Evolutionary conservation across 306 rosid genomes (phyloP), one percentile per base, ranked within the genome.

Genomic region (Glycine tomentella): DNA sequence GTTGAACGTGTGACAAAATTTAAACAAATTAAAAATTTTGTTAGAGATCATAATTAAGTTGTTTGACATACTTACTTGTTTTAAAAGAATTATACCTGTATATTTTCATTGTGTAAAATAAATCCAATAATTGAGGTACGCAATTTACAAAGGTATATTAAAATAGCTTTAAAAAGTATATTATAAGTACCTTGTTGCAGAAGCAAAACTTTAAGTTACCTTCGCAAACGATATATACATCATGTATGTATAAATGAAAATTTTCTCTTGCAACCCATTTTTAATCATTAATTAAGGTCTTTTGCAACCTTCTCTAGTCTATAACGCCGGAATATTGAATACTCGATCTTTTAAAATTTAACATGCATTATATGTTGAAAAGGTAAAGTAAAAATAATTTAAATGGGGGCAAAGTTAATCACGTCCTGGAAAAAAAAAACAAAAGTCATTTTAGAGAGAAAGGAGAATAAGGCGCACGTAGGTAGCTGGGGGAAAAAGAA

Each of bases 381-480:
- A 14, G 4, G 9, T 69, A 57, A 6, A 79, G 9, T 12, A 31
- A 64, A 64, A 7, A 62, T 59, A 33, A 9, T 25, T 25, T 20
- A 10, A 59, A 59, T 25, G 3, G 25, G 36, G 4, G 42, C 7
- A 4, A 59, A 77, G 31, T 53, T 75, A 59, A 20, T 44, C 51
- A 44, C 31, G n/a, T 13, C 34, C 15, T 20, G 40, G 2, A 4
- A 5, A 59, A 16, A 48, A 68, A 76, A 45, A 0, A 25, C 1
- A 25, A 57, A 17, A 9, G 6, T 9, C 69, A 6, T 25, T 44
- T 45, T 69, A 38, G 6, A 58, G 52, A 46, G 62, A 59, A 76
- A 66, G 74, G 16, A 61, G 78, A 81, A 69, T 69, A 76, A 61
- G 82, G 48, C 10, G 38, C 14, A 48, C 16, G 12, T 31, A 25